Conservation (phyloP, 495 filamentous ascomycete species). For the Penicillium canariense region DNA sequence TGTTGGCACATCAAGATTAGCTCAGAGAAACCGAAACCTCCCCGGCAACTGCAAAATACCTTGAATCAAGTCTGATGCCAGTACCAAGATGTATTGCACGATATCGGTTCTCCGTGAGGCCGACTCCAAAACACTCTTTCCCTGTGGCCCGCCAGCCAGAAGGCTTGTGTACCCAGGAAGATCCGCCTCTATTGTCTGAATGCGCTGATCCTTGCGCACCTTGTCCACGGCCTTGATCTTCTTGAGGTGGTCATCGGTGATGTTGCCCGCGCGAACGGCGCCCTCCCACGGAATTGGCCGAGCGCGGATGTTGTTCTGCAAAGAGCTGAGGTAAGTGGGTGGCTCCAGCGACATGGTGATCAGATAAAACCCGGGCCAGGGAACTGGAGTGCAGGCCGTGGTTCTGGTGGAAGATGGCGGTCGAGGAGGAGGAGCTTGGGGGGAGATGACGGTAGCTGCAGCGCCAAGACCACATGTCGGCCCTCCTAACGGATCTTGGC, state of each 20-base stretch:
- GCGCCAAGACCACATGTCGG: constrained; percentile 27
- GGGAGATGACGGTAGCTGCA: constrained; percentile 30
- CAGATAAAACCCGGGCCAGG: constrained; percentile 6
- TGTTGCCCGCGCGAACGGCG: constrained; percentile 86
- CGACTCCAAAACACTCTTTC: constrained; percentile 75
- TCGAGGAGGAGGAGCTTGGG: constrained; percentile 22
- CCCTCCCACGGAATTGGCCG: constrained; percentile 98
- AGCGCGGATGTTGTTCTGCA: constrained; percentile 92
- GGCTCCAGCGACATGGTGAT: constrained; percentile 80
- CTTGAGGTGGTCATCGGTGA: constrained; percentile 90
- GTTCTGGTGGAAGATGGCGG: constrained; percentile 8
- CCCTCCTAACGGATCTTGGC: constrained; percentile 22
- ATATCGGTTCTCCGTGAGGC: constrained; percentile 80
- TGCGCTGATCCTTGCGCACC: constrained; percentile 83
- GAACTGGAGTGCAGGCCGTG: constrained; percentile 6
- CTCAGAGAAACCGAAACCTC: not conserved
- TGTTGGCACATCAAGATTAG: constrained; percentile 31
- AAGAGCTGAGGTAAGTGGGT: constrained; percentile 82
- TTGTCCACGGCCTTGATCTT: constrained; percentile 98
- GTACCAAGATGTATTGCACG: constrained; percentile 88
- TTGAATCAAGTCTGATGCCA: constrained; percentile 83
- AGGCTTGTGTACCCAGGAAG: constrained; percentile 72
- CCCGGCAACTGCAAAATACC: constrained; percentile 47
- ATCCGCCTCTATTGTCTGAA: constrained; percentile 75
- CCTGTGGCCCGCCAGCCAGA: constrained; percentile 69